These are phyloP conservation scores for Populus davidiana DNA, from an alignment of 345 rosid species.

Conservation along the genomic window DNA sequence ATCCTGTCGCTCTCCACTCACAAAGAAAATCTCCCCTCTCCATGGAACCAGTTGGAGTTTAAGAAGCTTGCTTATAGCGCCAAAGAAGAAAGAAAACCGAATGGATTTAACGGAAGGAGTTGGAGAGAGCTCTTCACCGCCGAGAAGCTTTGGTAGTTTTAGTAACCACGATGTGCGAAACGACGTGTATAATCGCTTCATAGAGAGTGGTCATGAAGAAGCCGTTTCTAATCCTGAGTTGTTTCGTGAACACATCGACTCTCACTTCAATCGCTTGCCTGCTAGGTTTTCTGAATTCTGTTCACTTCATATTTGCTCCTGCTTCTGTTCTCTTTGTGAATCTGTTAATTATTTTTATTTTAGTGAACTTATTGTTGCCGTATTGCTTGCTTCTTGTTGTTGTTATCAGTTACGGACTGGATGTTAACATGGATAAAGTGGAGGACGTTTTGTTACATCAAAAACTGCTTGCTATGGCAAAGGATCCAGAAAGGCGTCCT, in stretches of 20 bases:
- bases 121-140: constrained; percentile 82
- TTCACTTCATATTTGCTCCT: background rate
- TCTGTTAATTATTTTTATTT: background rate
- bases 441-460: constrained; percentile 62
- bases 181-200: constrained; percentile 52
- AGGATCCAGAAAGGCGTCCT: constrained; percentile 57
- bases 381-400: background rate
- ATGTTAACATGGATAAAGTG: constrained; percentile 65
- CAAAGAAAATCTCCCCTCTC: background rate
- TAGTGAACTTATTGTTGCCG: background rate
- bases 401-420: constrained; percentile 55
- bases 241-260: constrained; percentile 48
- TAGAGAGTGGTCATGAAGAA: constrained; percentile 50
- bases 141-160: constrained; percentile 49
- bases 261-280: constrained; percentile 72
- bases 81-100: background rate
- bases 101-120: constrained; percentile 76
- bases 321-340: background rate
- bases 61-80: background rate
- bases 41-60: background rate
- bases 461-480: constrained; percentile 54
- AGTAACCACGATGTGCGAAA: constrained; percentile 43
- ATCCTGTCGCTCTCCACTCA: constrained; percentile 21
- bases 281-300: constrained; percentile 39
- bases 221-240: constrained; percentile 46